phyloP scores from a whole-genome alignment of 1,284 basidiomycete species.

The Pholiota adiposa region DNA sequence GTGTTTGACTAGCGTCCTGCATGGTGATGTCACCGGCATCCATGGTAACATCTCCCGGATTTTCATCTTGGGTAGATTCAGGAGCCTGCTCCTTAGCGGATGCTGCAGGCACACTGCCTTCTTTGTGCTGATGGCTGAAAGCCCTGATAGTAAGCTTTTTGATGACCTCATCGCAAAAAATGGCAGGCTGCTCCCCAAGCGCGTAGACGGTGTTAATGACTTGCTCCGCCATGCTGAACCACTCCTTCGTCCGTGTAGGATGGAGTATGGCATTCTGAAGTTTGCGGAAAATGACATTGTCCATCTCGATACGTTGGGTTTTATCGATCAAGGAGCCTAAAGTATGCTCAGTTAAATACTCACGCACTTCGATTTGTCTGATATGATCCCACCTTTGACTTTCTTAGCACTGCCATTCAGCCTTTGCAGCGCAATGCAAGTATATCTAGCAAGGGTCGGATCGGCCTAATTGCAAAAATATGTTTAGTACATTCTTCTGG shows the following conservation, averaged over 20 bases:
- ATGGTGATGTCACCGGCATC: constrained; percentile 23
- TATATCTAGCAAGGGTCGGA: constrained; percentile 89
- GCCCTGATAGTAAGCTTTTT: constrained; percentile 79
- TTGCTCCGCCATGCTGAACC: constrained; percentile 97
- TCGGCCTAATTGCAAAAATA: constrained; percentile 65
- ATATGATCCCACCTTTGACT: constrained; percentile 74
- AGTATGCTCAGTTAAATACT: background rate
- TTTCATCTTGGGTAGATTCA: constrained; percentile 58
- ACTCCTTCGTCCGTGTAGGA: constrained; percentile 84
- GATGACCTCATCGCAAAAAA: constrained; percentile 82
- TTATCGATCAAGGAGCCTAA: constrained; percentile 88
- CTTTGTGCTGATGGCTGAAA: constrained; percentile 52
- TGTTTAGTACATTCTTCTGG: too few relatives aligned
- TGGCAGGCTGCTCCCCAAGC: constrained; percentile 92
- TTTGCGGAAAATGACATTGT: constrained; percentile 84
- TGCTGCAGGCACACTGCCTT: constrained; percentile 15
- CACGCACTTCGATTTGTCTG: too few relatives aligned
- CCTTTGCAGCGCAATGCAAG: constrained; percentile 91
- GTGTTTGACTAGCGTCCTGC: constrained; percentile 24
- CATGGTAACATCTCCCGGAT: constrained; percentile 26
- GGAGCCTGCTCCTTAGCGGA: constrained; percentile 37
- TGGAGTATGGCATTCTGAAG: constrained; percentile 80
- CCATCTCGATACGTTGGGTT: constrained; percentile 87
- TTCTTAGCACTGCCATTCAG: constrained; percentile 96
- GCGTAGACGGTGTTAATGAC: constrained; percentile 96